A percentile compares a stretch with the other conserved stretches of the same genome.
These are phyloP conservation scores for Cladosporium halotolerans DNA, from an alignment of 2,329 filamentous ascomycete genomes.

Conservation along the genomic window DNA sequence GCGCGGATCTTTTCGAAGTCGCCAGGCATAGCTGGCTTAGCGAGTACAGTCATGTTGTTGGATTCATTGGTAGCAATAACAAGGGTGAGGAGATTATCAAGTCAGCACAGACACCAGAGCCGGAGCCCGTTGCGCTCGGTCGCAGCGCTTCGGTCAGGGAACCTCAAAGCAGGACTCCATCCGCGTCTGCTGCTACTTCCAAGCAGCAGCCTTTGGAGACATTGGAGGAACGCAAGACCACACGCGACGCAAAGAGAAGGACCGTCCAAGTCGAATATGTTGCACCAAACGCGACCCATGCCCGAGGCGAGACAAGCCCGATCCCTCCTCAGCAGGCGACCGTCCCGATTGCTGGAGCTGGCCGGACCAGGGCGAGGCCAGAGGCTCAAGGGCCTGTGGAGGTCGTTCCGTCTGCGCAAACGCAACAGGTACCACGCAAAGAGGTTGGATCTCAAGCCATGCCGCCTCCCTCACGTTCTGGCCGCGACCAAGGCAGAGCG, in stretches of 20 bases:
- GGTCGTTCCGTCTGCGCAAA: constrained; percentile 29
- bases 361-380: constrained; percentile 48
- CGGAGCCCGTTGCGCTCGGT: constrained; percentile 58
- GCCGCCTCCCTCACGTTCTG: constrained; percentile 32
- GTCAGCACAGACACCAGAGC: constrained; percentile 52
- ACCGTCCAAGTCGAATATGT: constrained; percentile 98
- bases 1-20: constrained; percentile 94
- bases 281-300: constrained; percentile 78
- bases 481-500: constrained; percentile 45
- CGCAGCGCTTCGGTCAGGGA: constrained; percentile 91
- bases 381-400: constrained; percentile 50
- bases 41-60: constrained; percentile 93
- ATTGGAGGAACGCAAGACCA: constrained; percentile 19
- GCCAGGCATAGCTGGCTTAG: constrained; percentile 96
- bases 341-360: constrained; percentile 24
- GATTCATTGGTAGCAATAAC: constrained; percentile 93
- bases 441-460: constrained; percentile 23
- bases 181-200: constrained; percentile 12
- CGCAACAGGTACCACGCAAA: constrained; percentile 16
- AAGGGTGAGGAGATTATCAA: constrained; percentile 85
- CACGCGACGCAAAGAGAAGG: constrained; percentile 82
- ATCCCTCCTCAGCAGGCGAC: constrained; percentile 27
- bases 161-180: constrained; percentile 49
- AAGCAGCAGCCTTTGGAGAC: constrained; percentile 12
- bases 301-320: constrained; percentile 55